A percentile compares a stretch with the other conserved stretches of the same genome.
These are phyloP conservation scores for Boechera retrofracta DNA, from an alignment of 345 rosid species.

Conservation along the genomic window DNA sequence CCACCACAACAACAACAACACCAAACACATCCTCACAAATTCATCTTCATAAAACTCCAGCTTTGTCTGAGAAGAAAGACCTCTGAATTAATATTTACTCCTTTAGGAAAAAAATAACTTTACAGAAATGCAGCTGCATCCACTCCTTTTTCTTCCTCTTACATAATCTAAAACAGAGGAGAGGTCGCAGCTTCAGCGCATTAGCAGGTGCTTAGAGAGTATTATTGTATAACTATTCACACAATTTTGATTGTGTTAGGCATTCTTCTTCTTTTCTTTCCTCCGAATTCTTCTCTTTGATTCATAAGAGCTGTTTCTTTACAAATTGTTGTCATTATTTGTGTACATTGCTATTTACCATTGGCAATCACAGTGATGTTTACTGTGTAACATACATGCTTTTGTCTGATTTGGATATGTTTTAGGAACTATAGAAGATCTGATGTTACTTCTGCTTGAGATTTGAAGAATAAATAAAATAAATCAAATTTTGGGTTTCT, in stretches of 20 bases:
- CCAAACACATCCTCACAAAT: conserved; percentile 25
- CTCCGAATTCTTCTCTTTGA: conserved; percentile 12
- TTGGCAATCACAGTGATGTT: conserved; percentile 6
- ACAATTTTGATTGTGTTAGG: conserved; percentile 32
- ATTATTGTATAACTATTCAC: conserved; percentile 5
- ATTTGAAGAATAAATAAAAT: conserved; percentile 11
- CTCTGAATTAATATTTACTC: conserved; percentile 27
- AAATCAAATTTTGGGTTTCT: neutral
- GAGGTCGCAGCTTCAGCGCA: neutral
- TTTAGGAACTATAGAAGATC: neutral
- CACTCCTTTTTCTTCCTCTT: conserved; percentile 20
- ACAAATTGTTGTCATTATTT: conserved; percentile 30
- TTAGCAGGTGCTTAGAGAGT: conserved; percentile 28
- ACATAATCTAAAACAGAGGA: conserved; percentile 24
- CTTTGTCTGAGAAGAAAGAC: conserved; percentile 43
- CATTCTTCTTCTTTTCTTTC: conserved; percentile 14
- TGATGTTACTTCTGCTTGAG: conserved; percentile 1
- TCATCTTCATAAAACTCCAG: conserved; percentile 29
- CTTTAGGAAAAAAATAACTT: conserved; percentile 33
- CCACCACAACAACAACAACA: conserved; percentile 12
- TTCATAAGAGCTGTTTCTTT: conserved; percentile 22
- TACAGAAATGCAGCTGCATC: conserved; percentile 29
- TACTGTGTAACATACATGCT: conserved; percentile 12
- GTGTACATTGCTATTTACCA: conserved; percentile 36
- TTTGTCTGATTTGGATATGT: neutral